Evolutionary conservation across 139 green algal genomes (phyloP).

Genomic region (Coelastrella sp.): DNA sequence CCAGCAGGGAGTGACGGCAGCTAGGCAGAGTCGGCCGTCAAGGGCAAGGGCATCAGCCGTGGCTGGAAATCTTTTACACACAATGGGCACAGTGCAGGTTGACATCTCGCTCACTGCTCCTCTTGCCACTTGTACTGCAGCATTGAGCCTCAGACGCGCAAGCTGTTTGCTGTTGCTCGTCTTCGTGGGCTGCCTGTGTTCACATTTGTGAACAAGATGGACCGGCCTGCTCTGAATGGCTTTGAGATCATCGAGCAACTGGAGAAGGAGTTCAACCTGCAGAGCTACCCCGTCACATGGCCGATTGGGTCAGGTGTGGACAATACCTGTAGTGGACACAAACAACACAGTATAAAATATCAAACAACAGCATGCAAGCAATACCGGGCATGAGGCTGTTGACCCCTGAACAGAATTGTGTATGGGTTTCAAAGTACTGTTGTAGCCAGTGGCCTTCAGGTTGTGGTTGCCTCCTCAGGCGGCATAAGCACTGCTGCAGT

Average conservation of each 20-base stretch:
- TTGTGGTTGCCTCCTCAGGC: too few relatives aligned
- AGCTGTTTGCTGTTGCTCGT: constrained; percentile 75
- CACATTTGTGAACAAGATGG: constrained; percentile 65
- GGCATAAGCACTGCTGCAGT: too few relatives aligned
- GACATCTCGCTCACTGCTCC: background rate
- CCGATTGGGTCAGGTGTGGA: constrained; percentile 70
- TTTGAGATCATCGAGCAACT: constrained; percentile 88
- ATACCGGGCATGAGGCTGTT: too few relatives aligned
- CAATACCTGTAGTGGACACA: background rate
- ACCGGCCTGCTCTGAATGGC: constrained; percentile 71
- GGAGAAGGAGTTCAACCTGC: constrained; percentile 79
- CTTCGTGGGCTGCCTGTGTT: constrained; percentile 75
- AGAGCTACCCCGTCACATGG: constrained; percentile 83
- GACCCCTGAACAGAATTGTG: too few relatives aligned
- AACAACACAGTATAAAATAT: background rate
- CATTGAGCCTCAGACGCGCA: constrained; percentile 51
- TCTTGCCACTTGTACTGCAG: constrained; percentile 36
- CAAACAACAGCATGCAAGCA: background rate
- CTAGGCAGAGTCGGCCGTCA: too few relatives aligned
- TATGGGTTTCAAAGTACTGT: too few relatives aligned
- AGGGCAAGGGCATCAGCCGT: too few relatives aligned
- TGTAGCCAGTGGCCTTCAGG: too few relatives aligned
- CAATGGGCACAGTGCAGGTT: background rate
- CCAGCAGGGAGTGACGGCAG: too few relatives aligned
- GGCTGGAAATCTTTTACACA: too few relatives aligned